These are phyloP conservation scores for Knufia petricola DNA, from an alignment of 2,329 filamentous ascomycete species.

Conservation along the genomic window DNA sequence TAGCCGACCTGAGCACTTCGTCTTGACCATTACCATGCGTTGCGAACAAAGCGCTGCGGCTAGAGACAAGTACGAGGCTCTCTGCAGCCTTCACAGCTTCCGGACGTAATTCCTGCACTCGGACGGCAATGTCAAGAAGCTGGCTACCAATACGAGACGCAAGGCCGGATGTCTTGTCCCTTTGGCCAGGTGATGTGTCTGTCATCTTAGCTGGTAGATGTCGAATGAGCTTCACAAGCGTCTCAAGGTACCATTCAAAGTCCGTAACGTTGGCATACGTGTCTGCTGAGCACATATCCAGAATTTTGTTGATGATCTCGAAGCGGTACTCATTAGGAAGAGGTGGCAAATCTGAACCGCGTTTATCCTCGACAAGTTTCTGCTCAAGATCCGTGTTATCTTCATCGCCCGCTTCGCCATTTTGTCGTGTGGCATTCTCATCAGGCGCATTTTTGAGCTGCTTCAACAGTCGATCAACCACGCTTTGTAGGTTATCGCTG, in stretches of 20 bases:
- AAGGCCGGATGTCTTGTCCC: conserved; percentile 15
- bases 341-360: conserved; percentile 44
- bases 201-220: conserved; percentile 16
- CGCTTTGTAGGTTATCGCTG: conserved; percentile 68
- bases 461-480: conserved; percentile 77
- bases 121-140: conserved; percentile 80
- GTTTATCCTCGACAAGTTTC: conserved; percentile 44
- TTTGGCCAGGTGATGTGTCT: neutral
- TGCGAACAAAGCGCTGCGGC: conserved; percentile 49
- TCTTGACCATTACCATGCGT: conserved; percentile 40
- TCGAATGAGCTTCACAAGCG: conserved; percentile 64
- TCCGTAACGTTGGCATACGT: conserved; percentile 80
- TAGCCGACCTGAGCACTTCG: conserved; percentile 63
- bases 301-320: conserved; percentile 70
- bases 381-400: conserved; percentile 42
- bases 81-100: conserved; percentile 79
- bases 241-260: conserved; percentile 96
- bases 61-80: conserved; percentile 54
- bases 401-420: conserved; percentile 32
- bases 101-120: conserved; percentile 72
- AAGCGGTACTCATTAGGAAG: conserved; percentile 78
- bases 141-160: conserved; percentile 61
- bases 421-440: conserved; percentile 37
- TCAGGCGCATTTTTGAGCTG: conserved; percentile 64
- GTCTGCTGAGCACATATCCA: conserved; percentile 81